Conservation (phyloP, 495 filamentous ascomycete species). For the Penicillium samsonianum region DNA sequence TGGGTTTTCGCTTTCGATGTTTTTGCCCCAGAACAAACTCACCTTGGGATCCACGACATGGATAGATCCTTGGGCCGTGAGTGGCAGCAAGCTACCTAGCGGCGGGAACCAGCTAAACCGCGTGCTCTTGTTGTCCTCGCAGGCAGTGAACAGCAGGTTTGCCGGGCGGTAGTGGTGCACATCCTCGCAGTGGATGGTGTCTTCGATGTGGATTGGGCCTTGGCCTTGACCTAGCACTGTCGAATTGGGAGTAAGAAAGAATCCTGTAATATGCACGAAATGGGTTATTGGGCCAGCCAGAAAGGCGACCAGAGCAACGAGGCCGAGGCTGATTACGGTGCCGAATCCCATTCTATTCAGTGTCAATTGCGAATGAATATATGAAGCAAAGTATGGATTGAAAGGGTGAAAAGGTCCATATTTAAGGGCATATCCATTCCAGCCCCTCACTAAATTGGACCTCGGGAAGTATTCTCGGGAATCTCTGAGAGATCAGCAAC, state of each 20-base stretch:
- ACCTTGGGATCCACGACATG: constrained; percentile 59
- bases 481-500: not conserved
- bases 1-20: too few species aligned
- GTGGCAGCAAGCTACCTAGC: constrained; percentile 40
- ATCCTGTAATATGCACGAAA: constrained; percentile 32
- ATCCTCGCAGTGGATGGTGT: constrained; percentile 61
- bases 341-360: constrained; percentile 27
- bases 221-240: constrained; percentile 37
- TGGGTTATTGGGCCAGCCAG: constrained; percentile 36
- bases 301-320: constrained; percentile 37
- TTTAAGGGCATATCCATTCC: not conserved
- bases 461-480: not conserved
- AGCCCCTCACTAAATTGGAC: not conserved
- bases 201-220: constrained; percentile 44
- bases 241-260: constrained; percentile 28
- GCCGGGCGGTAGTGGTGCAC: constrained; percentile 56
- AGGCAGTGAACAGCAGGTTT: constrained; percentile 57
- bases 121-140: constrained; percentile 46
- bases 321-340: constrained; percentile 29
- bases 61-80: constrained; percentile 47
- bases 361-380: not conserved
- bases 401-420: not conserved
- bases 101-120: constrained; percentile 60
- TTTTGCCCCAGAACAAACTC: not conserved
- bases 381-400: not conserved